These are phyloP conservation scores for Blastobotrys capitulatus DNA, from an alignment of 1,139 yeast species.

Conservation along the genomic window DNA sequence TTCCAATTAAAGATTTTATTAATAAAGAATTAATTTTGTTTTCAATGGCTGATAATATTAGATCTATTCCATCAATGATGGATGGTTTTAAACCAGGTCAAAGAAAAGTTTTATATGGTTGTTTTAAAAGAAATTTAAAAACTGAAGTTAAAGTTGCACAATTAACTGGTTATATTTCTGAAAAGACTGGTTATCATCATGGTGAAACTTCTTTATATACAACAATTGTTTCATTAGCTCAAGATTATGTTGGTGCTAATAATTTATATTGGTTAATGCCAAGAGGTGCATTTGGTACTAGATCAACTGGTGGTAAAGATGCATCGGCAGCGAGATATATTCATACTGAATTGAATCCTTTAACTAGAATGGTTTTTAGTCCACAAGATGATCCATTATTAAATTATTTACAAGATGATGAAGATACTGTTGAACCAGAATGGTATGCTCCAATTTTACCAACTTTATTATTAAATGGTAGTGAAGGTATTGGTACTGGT, in stretches of 20 bases:
- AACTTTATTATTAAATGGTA: slow-evolving; percentile 87
- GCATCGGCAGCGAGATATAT: slow-evolving; percentile 98
- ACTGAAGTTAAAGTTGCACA: slow-evolving; percentile 87
- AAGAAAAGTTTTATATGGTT: slow-evolving; percentile 85
- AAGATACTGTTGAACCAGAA: slow-evolving; percentile 89
- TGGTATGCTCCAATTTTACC: slow-evolving; percentile 94
- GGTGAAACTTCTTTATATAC: slow-evolving; percentile 87
- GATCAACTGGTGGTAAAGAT: slow-evolving; percentile 98
- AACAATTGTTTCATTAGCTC: slow-evolving; percentile 91
- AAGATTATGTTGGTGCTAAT: slow-evolving; percentile 90
- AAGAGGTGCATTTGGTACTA: slow-evolving; percentile 94
- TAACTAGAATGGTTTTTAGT: slow-evolving; percentile 73
- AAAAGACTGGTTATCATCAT: slow-evolving; percentile 91
- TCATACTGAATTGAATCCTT: slow-evolving; percentile 72
- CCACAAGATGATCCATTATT: slow-evolving; percentile 76
- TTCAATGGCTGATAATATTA: slow-evolving; percentile 93
- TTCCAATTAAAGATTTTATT: slow-evolving; percentile 91
- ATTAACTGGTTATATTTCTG: slow-evolving; percentile 84
- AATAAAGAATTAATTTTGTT: slow-evolving; percentile 92
- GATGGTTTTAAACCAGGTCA: slow-evolving; percentile 99
- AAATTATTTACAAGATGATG: slow-evolving; percentile 86
- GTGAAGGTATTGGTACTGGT: slow-evolving; percentile 99
- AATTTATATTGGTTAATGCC: slow-evolving; percentile 82
- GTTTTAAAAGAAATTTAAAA: slow-evolving; percentile 73
- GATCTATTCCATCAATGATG: slow-evolving; percentile 90